Base-by-base conservation (phyloP, 1,284 basidiomycete genomes). In the Singerocomus rubriflavus region DNA sequence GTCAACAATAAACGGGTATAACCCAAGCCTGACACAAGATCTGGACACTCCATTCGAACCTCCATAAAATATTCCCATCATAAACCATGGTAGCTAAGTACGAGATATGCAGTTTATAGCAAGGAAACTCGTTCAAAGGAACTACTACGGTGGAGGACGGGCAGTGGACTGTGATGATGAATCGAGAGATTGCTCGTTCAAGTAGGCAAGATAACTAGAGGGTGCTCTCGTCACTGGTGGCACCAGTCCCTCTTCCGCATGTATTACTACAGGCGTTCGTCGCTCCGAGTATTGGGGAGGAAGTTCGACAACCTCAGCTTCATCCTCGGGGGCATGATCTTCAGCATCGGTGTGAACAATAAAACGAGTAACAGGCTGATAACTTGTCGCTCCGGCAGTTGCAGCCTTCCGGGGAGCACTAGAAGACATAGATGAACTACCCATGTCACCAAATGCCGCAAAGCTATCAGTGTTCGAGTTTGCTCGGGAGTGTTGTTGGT, bases 331-430 rank as follows among this genome's bases (percentile, higher is more conserved):
- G 16, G 73, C 50, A 14, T 60, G 64, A 53, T 84, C 81, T 50
- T 85, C 85, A 10, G 78, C 77, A 62, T 90, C 88, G 1, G 82
- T 86, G 59, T 91, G 88, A 10, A 89, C 54, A 52, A 90, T 75
- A 64, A 81, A 85, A 39, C 82, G 76, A 29, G 82, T 69, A 21
- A 21, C 21, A 10, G 60, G 52, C 48, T 68, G 72, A 57, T 80
- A 73, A 17, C 57, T 52, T 8, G 71, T 54, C 17, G 66, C 51
- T 27, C 78, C 77, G 21, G 79, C 76, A 71, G 77, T 72, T 2
- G 73, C 72, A 13, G 78, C 80, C 66, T 82, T 84, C 45, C 74
- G 70, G 44, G 73, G 73, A 40, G 71, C 68, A 39, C 71, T 66
- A 1, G 79, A 74, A 57, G 60, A 53, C 68, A 67, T 50, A 55